Base-by-base conservation (phyloP, 257 asterid species). In the Parsonsia alboflavescens region DNA sequence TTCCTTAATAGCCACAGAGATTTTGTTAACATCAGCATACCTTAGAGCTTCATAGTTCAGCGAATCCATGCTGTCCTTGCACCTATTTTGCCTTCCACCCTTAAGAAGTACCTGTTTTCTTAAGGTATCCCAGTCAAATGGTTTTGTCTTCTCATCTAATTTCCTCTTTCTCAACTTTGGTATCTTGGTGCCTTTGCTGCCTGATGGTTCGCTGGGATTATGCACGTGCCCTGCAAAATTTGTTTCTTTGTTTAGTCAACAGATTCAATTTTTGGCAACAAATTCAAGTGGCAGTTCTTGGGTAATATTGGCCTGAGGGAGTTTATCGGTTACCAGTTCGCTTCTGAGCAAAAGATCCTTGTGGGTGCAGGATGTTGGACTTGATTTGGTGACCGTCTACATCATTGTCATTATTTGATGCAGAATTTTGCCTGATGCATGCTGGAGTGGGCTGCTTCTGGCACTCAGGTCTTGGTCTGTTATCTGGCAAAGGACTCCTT, bases 71-170 rank as follows among this genome's bases (percentile, higher is more conserved):
- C 89, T 70, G 77, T 88, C 86, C 80, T 75, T 76, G 82, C 84
- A 80, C 79, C 92, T 83, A 73, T 73, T 93, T 72, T 73, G 86
- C 57, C 71, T 85, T 71, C 87, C 90, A 71, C 72, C 33, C 76
- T 80, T 81, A 16, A 82, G 53, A 26, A 76, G 82, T n/a, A 80
- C 96, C 81, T 84, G 86, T 85, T 76, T 88, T 84, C 97, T 90
- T 85, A 94, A 80, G 74, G 74, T 77, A 87, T 94, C 99, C 99
- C 99, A 94, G 9, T 88, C 86, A 76, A 85, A 76, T 48, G 82
- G 82, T 68, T 81, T 86, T 63, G 61, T 82, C 77, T 82, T 85
- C 70, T 84, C 89, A 77, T 82, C 90, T 22, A 74, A 80, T 85
- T 82, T 92, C 48, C 82, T 83, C 86, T 87, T 92, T 82, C 84